Base-by-base conservation (phyloP, 345 rosid genomes). In the Eucalyptus grandis region DNA sequence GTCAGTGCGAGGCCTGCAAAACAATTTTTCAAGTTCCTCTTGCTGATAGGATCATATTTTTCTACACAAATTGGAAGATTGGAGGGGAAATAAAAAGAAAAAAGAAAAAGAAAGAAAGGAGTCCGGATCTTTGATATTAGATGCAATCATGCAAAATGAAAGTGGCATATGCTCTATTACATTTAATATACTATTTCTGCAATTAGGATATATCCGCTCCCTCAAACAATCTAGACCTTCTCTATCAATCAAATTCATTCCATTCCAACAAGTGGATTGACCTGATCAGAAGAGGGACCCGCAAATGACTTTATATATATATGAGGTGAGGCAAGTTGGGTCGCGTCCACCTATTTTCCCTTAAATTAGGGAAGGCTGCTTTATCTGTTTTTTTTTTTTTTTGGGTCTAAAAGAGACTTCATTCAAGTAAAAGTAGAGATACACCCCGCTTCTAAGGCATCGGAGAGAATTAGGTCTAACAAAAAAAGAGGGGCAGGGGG, bases 1-100 rank as follows among this genome's bases (percentile, higher is more conserved):
- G 69, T n/a, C 5, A 30, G 17, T 12, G 69, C 5, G 0, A 27
- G 30, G 31, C 0, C 5, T n/a, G n/a, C n/a, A n/a, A n/a, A n/a
- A n/a, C n/a, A n/a, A n/a, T n/a, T n/a, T n/a, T n/a, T n/a, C n/a
- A n/a, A n/a, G n/a, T n/a, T n/a, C n/a, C n/a, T n/a, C n/a, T n/a
- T 0, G 16, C 17, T 27, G 34, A 62, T 14, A 30, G 4, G 72
- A 62, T 13, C 72, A 30, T 62, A 11, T 30, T 30, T 27, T 3
- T 6, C 34, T 62, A 6, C 72, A 62, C 14, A 30, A 49, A 14
- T 30, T 30, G 72, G 15, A 14, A 62, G 27, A 21, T 49, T 49
- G 60, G 60, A 22, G 26, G 2, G 27, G 5, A 22, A 54, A 54
- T n/a, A 21, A 7, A 54, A 8, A 53, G n/a, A 24, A 5, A 5